Percentiles rank a stretch among this genome's conserved stretches.
Evolutionary conservation across 192 early-diverging fungal genomes (phyloP).

Genomic region (Entophlyctis helioformis): DNA sequence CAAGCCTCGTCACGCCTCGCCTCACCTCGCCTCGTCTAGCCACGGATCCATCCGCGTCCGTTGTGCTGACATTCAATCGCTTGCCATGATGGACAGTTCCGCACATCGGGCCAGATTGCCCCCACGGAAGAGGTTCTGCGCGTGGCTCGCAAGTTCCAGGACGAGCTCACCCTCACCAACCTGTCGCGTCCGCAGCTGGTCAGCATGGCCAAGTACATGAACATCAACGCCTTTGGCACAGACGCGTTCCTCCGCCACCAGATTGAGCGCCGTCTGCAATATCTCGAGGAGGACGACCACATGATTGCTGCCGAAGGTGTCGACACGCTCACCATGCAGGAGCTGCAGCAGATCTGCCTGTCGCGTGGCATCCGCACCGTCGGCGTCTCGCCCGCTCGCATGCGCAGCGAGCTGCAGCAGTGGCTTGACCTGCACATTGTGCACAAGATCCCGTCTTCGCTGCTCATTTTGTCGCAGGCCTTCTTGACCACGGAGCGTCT

Average conservation of each 20-base stretch:
- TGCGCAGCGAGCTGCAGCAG: conserved; percentile 78
- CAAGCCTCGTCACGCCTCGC: too few species aligned
- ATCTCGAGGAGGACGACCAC: conserved; percentile 82
- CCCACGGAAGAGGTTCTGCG: conserved; percentile 71
- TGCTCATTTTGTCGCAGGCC: conserved; percentile 83
- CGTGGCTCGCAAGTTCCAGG: conserved; percentile 82
- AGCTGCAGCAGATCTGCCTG: conserved; percentile 76
- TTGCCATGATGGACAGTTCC: conserved; percentile 48
- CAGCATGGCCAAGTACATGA: conserved; percentile 91
- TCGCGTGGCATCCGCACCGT: conserved; percentile 81
- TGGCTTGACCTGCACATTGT: conserved; percentile 92
- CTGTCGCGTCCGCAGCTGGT: conserved; percentile 89
- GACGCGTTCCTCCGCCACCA: conserved; percentile 90
- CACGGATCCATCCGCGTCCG: conserved; percentile 16
- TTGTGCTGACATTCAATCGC: too few species aligned
- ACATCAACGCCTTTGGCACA: conserved; percentile 93
- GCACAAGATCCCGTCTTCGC: conserved; percentile 80
- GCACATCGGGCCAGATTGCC: conserved; percentile 68
- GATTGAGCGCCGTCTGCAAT: conserved; percentile 75
- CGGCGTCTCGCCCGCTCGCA: conserved; percentile 79
- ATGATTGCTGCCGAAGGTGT: conserved; percentile 79
- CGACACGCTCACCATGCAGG: conserved; percentile 75
- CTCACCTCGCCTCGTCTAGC: too few species aligned
- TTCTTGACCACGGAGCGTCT: conserved; percentile 47
- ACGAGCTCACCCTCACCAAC: conserved; percentile 87